Percentiles rank a stretch among this genome's conserved stretches.
Evolutionary conservation across 805 yeast species (phyloP).

Genomic region (Saccharomyces eubayanus): DNA sequence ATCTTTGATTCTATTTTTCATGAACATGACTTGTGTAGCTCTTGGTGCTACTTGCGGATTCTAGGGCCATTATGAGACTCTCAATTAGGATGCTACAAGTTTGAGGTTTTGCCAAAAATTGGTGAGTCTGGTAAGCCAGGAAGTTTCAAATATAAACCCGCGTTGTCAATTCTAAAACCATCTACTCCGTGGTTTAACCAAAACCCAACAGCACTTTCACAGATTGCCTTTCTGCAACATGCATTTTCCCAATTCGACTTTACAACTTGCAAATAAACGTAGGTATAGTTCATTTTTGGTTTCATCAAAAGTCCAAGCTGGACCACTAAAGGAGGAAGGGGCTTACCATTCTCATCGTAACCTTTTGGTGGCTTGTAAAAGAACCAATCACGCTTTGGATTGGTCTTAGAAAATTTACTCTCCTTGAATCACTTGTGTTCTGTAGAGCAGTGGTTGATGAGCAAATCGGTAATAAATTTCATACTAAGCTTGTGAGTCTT

Average conservation of each 20-base stretch:
- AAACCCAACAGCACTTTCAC: constrained; percentile 40
- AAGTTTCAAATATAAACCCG: no score
- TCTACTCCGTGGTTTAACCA: constrained; percentile 38
- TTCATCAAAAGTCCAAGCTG: constrained; percentile 36
- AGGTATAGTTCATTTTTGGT: constrained; percentile 38
- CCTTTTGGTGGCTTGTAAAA: constrained; percentile 46
- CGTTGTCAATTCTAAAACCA: no score
- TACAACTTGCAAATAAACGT: constrained; percentile 43
- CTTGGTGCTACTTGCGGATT: no score
- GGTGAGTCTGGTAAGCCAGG: no score
- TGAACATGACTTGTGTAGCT: no score
- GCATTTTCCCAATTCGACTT: constrained; percentile 57
- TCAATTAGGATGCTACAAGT: no score
- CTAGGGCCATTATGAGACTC: no score
- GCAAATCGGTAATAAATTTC: constrained; percentile 34
- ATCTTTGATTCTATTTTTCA: no score
- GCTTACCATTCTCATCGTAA: constrained; percentile 39
- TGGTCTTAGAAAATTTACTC: constrained; percentile 41
- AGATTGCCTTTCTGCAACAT: constrained; percentile 28
- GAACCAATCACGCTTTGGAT: constrained; percentile 55
- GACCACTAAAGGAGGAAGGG: constrained; percentile 40
- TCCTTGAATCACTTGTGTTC: constrained; percentile 54
- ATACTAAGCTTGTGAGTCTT: constrained; percentile 41
- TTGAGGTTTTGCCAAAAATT: no score
- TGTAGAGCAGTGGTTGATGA: constrained; percentile 49